Conservation (phyloP, 805 yeast species). For the Nakazawaea peltata region DNA sequence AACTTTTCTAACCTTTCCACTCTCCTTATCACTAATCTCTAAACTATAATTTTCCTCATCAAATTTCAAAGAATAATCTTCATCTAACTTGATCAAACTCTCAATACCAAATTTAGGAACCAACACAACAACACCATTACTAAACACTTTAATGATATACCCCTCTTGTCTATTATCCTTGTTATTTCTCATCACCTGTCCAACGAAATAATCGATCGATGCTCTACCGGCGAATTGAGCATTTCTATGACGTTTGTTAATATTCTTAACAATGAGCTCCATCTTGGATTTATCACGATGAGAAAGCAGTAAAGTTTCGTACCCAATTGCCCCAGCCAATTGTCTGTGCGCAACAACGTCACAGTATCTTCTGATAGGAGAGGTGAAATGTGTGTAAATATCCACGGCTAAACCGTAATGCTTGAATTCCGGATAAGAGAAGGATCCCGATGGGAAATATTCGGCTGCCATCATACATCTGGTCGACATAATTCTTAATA, state of each 20-base stretch:
- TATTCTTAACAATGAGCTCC: constrained; percentile 82
- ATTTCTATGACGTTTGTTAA: constrained; percentile 90
- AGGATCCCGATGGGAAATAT: constrained; percentile 87
- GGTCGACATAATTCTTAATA: constrained; percentile 93
- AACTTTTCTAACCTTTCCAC: constrained; percentile 32
- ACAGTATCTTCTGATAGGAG: constrained; percentile 97
- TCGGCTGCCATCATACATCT: constrained; percentile 99
- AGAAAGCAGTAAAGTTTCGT: constrained; percentile 71
- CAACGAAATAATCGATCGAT: constrained; percentile 94
- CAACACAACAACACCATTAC: constrained; percentile 88
- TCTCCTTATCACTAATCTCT: constrained; percentile 39
- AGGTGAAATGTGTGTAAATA: constrained; percentile 96
- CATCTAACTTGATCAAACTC: constrained; percentile 80
- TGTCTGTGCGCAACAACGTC: constrained; percentile 97
- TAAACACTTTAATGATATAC: constrained; percentile 83
- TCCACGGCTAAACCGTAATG: constrained; percentile 98
- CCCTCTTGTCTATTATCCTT: constrained; percentile 73
- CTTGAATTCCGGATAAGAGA: constrained; percentile 82
- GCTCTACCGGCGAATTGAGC: constrained; percentile 99
- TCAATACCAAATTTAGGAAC: constrained; percentile 97
- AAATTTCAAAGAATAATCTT: constrained; percentile 52
- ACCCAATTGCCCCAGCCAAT: constrained; percentile 95
- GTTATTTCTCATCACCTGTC: constrained; percentile 89
- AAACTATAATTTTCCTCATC: constrained; percentile 75
- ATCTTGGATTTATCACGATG: constrained; percentile 87